phyloP scores from a whole-genome alignment of 2,329 filamentous ascomycete genomes.

The Cordyceps javanica region DNA sequence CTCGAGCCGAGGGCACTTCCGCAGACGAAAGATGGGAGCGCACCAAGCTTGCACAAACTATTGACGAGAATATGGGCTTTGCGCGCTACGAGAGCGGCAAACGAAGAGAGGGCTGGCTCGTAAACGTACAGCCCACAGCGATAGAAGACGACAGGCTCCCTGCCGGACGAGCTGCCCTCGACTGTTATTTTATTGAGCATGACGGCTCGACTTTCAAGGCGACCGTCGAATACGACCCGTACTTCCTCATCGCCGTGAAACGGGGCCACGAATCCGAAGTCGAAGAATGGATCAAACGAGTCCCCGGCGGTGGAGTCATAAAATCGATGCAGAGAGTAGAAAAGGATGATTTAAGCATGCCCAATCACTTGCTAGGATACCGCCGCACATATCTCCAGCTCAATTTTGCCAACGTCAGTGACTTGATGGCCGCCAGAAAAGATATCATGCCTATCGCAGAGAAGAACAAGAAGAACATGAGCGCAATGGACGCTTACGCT shows the following conservation, averaged over 20 bases:
- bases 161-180: conserved; percentile 80
- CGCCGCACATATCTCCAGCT: conserved; percentile 82
- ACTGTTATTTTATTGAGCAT: conserved; percentile 95
- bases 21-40: conserved; percentile 91
- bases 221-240: conserved; percentile 92
- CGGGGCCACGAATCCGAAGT: conserved; percentile 85
- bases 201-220: conserved; percentile 90
- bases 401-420: conserved; percentile 78
- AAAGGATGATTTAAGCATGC: conserved; percentile 91
- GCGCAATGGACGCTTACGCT: conserved; percentile 96
- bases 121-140: conserved; percentile 87
- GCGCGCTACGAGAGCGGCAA: conserved; percentile 83
- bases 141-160: conserved; percentile 80
- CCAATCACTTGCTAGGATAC: conserved; percentile 92
- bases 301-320: conserved; percentile 72
- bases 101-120: conserved; percentile 80
- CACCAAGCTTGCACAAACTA: conserved; percentile 72
- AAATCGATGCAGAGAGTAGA: conserved; percentile 72
- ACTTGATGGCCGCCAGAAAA: conserved; percentile 77
- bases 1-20: conserved; percentile 77
- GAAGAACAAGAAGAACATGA: conserved; percentile 93
- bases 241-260: conserved; percentile 88
- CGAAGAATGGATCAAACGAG: conserved; percentile 84
- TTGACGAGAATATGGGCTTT: conserved; percentile 95
- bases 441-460: conserved; percentile 86